Evolutionary conservation across 2,329 filamentous ascomycete species (phyloP), one percentile per base, ranked within the genome.

Genomic region (Ophiostoma ulmi): DNA sequence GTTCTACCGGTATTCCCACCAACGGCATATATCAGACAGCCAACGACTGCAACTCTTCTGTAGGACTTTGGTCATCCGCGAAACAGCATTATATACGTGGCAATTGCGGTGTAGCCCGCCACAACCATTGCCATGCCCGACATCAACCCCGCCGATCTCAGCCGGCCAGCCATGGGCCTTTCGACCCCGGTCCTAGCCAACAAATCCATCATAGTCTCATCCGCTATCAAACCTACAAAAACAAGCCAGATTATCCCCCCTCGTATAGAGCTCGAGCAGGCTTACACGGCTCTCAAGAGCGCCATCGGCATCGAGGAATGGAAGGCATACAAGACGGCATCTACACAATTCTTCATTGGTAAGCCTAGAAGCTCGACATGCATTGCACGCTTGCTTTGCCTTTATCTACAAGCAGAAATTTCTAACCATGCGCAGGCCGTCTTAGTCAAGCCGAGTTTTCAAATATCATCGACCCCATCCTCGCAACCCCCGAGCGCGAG

Each of bases 71-170:
- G 17, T 3, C 11, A 17, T 17, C n/a, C 14, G 58, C 4, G 13
- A 38, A 44, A 63, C n/a, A 44, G 36, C 35, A 55, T n/a, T 8
- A 36, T 11, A 22, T 20, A 38, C 35, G 22, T 14, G 26, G 31
- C 26, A 55, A 67, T 17, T 35, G 26, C 26, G 26, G 58, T 63
- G 58, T 63, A 63, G 58, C 22, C 58, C 58, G 58, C 58, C 58
- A 26, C 63, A 67, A 26, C 38, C 63, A 35, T 35, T 68, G 66
- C 44, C 69, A 90, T 90, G 88, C 87, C 88, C 76, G 88, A 90
- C 81, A 90, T 90, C 81, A 88, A 90, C 82, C 88, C 88, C 77
- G 87, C 88, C 81, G 87, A 88, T 74, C 80, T 90, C 76, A 89
- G 87, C 83, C 86, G 87, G 76, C 85, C 87, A 73, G 80, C 86